Evolutionary conservation across 306 rosid species (phyloP), one percentile per base, ranked within the genome.

Genomic region (Cucurbita maxima): DNA sequence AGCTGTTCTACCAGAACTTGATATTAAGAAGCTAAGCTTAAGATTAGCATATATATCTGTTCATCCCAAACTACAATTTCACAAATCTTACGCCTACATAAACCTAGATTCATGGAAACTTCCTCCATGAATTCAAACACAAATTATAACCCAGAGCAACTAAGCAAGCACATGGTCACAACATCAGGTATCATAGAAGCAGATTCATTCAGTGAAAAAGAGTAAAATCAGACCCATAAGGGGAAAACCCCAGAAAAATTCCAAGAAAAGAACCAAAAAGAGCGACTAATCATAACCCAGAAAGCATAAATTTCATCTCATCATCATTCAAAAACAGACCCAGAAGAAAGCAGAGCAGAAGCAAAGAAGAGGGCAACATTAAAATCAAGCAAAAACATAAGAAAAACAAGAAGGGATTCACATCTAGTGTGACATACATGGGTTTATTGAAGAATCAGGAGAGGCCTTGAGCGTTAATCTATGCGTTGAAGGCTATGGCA

Each of bases 401-500:
- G 55, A 63, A 63, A 61, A 61, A 36, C 5, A 19, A 10, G 0
- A 7, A 43, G 71, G 15, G 44, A 14, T 34, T 59, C 19, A 34
- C 16, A 67, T 44, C 51, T n/a, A 44, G 51, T 8, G 10, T 10
- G 10, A 45, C 56, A 67, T 41, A 45, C 38, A 45, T 19, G 12
- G 13, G 41, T 15, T 10, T 38, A 45, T 66, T 19, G 72, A 7
- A 44, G 55, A 66, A 43, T 44, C 71, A 2, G 67, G 20, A 34
- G 67, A 13, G 67, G 12, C 44, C 45, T 34, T 22, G 25, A 72
- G 40, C 37, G 75, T 11, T 7, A 76, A 54, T 64, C 76, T 60
- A 5, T 63, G 73, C 18, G 67, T 54, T 41, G 61, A 74, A 75
- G 70, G 72, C 52, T 64, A 56, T 52, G 77, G 79, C 51, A 15